phyloP scores from a whole-genome alignment of 495 filamentous ascomycete genomes.

The Penicillium flavigenum region DNA sequence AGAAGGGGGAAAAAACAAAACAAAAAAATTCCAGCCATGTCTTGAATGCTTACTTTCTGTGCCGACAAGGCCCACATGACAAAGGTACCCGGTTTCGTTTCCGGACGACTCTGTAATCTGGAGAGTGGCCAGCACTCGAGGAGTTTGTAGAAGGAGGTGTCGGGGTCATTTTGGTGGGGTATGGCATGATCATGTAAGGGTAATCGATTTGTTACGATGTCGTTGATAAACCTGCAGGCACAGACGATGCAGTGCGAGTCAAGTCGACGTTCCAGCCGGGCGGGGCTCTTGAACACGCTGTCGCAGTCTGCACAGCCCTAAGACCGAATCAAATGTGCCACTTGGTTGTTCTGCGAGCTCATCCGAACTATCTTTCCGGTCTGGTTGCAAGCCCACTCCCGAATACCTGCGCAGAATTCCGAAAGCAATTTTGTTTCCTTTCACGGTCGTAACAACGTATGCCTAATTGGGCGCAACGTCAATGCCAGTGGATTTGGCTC shows the following conservation, averaged over 20 bases:
- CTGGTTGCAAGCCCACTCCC: not conserved
- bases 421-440: not conserved
- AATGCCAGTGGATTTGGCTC: not conserved
- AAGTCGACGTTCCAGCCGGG: not conserved
- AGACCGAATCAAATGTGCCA: not conserved
- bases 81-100: slow-evolving; percentile 94
- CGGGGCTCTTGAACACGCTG: not conserved
- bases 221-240: too few relatives aligned
- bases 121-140: slow-evolving; percentile 75
- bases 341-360: not conserved
- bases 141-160: slow-evolving; percentile 87
- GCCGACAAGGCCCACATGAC: slow-evolving; percentile 89
- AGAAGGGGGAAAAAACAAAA: slow-evolving; percentile 26
- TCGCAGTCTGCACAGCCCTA: not conserved
- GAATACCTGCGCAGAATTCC: not conserved
- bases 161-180: slow-evolving; percentile 61
- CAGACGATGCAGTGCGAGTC: not conserved
- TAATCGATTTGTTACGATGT: not conserved
- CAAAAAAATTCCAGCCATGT: slow-evolving; percentile 19
- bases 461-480: not conserved
- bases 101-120: slow-evolving; percentile 86
- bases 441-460: not conserved
- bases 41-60: slow-evolving; percentile 75
- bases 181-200: not conserved
- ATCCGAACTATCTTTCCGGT: not conserved